Base-by-base conservation (phyloP, 1,284 basidiomycete genomes). In the Cryptococcus sp. region DNA sequence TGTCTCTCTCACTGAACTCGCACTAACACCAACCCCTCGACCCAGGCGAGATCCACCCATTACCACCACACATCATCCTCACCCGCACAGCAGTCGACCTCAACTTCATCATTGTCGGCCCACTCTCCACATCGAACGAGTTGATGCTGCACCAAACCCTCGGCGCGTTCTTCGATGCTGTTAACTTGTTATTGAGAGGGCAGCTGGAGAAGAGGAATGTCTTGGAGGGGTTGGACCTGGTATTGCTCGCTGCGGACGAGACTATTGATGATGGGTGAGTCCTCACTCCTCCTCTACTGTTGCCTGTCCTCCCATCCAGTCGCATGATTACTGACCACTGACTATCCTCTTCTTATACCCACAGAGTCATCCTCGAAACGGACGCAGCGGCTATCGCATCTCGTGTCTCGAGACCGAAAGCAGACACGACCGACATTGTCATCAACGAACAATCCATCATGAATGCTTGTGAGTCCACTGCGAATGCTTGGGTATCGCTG, bases 401-500 rank as follows among this genome's bases (percentile, higher is more conserved):
- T 39, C 83, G 96, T 58, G 96, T 99, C 50, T 95, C 91, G 66
- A 82, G 94, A 66, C 91, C 96, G 50, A 88, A 87, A 69, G 88
- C 94, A 19, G 96, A 99, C 78, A 89, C 91, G 55, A 90, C 90
- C 43, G 94, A 98, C 71, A 96, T 99, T 65, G 90, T 96, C 63
- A 96, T 99, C 84, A 99, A 98, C 83, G 96, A 99, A 80, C 93
- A 98, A 80, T 95, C 92, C 5, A 83, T 96, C 62, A 83, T 95
- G 84, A 93, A 83, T 72, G 92, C 92, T 40, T 92, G 79, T 76
- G 57, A 66, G 76, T 76, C 7, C 16, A n/a, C 11, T 35, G 25
- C 23, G 20, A 46, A 13, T 43, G 2, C 2, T 16, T 25, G 23
- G 1, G 20, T 3, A 40, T 47, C 41, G 15, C 40, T 6, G 17